phyloP scores from a whole-genome alignment of 805 yeast species.

The Starmerella floricola region DNA sequence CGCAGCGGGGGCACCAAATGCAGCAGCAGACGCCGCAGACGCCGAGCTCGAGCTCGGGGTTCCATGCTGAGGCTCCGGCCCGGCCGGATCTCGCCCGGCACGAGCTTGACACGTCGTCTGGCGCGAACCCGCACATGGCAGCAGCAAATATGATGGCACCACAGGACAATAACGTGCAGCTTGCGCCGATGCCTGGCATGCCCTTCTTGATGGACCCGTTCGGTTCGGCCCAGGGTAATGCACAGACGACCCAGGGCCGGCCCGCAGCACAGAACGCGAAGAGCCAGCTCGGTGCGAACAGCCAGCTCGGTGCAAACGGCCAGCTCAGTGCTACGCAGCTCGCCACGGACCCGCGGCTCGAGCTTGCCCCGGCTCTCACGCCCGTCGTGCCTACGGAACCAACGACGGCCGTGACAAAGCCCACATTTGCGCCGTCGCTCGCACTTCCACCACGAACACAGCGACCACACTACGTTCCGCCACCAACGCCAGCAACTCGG shows the following conservation, averaged over 20 bases:
- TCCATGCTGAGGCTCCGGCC: too few species aligned
- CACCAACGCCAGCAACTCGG: constrained; percentile 8
- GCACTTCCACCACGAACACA: not conserved
- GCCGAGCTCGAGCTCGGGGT: constrained; percentile 1
- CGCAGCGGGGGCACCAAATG: constrained; percentile 7
- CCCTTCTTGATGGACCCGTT: not conserved
- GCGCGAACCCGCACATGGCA: too few species aligned
- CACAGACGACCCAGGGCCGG: too few species aligned
- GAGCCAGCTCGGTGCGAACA: too few species aligned
- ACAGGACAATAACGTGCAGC: not conserved
- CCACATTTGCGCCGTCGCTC: constrained; percentile 1
- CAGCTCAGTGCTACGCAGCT: too few species aligned
- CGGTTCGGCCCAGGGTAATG: not conserved
- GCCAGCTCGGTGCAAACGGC: too few species aligned
- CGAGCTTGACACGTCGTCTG: too few species aligned
- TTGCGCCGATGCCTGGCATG: not conserved
- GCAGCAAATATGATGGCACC: too few species aligned
- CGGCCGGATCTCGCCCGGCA: too few species aligned
- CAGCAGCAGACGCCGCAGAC: constrained; percentile 15
- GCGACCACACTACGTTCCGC: not conserved
- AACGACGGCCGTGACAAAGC: constrained; percentile 1
- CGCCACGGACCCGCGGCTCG: not conserved
- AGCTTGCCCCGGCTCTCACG: not conserved
- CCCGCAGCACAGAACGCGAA: too few species aligned
- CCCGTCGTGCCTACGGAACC: not conserved